phyloP scores from a whole-genome alignment of 2,329 filamentous ascomycete genomes.

The Penicillium brasilianum region DNA sequence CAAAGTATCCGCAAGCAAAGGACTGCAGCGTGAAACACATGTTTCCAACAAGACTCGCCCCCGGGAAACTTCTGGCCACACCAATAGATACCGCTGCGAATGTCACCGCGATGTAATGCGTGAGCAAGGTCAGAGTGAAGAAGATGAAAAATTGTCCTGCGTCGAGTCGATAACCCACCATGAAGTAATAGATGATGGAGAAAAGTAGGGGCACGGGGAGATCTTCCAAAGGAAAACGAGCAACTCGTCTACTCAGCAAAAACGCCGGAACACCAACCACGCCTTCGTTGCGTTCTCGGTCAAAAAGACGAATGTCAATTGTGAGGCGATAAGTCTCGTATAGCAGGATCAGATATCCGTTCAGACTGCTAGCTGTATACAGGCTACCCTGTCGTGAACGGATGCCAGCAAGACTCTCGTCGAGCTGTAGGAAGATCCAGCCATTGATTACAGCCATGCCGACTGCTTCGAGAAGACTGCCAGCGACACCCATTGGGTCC shows the following conservation, averaged over 20 bases:
- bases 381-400: constrained; percentile 74
- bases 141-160: constrained; percentile 72
- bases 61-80: constrained; percentile 69
- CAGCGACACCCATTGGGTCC: constrained; percentile 77
- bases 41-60: constrained; percentile 74
- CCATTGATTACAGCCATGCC: constrained; percentile 73
- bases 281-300: constrained; percentile 74
- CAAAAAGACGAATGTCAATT: constrained; percentile 75
- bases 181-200: constrained; percentile 75
- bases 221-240: constrained; percentile 72
- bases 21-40: constrained; percentile 74
- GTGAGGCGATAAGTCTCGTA: constrained; percentile 78
- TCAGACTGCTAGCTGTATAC: constrained; percentile 72
- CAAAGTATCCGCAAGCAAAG: constrained; percentile 77
- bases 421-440: constrained; percentile 72
- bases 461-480: constrained; percentile 71
- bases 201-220: constrained; percentile 74
- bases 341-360: constrained; percentile 76
- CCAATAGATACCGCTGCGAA: constrained; percentile 72
- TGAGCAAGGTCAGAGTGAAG: constrained; percentile 69
- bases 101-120: constrained; percentile 74
- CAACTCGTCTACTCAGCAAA: constrained; percentile 70
- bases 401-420: constrained; percentile 71
- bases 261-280: constrained; percentile 73
- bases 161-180: constrained; percentile 72